Percentiles rank a stretch among this genome's conserved stretches.
Conservation (phyloP, 805 yeast species). For the Naumovozyma castellii region DNA sequence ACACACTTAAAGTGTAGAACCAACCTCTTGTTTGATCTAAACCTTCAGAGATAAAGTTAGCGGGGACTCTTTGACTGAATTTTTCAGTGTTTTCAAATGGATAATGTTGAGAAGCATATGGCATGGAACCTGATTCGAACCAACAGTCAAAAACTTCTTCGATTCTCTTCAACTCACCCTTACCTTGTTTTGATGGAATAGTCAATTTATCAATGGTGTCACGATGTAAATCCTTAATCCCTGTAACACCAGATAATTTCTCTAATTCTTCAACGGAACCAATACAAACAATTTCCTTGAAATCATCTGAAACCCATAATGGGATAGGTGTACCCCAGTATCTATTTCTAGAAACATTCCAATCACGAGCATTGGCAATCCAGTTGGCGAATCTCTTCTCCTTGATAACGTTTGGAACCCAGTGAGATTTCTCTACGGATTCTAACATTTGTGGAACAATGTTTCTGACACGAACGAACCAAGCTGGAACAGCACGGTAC, state of each 20-base stretch:
- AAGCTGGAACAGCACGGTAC: slow-evolving; percentile 94
- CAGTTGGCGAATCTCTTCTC: slow-evolving; percentile 96
- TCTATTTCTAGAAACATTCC: slow-evolving; percentile 97
- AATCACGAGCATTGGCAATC: slow-evolving; percentile 98
- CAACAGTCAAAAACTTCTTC: slow-evolving; percentile 99
- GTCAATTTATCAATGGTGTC: slow-evolving; percentile 85
- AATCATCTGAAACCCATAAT: slow-evolving; percentile 92
- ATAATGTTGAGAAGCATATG: slow-evolving; percentile 92
- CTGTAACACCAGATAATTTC: slow-evolving; percentile 70
- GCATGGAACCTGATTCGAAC: slow-evolving; percentile 99
- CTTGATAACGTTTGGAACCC: slow-evolving; percentile 89
- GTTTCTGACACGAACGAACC: slow-evolving; percentile 90
- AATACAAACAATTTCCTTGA: slow-evolving; percentile 83
- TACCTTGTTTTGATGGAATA: slow-evolving; percentile 85
- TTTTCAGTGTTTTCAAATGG: slow-evolving; percentile 80
- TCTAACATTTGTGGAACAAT: slow-evolving; percentile 82
- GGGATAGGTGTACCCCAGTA: slow-evolving; percentile 99
- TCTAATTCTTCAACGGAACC: slow-evolving; percentile 85
- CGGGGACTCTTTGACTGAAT: slow-evolving; percentile 78
- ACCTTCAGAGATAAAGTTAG: slow-evolving; percentile 97
- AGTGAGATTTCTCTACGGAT: slow-evolving; percentile 75
- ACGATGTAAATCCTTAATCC: slow-evolving; percentile 88
- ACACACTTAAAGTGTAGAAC: slow-evolving; percentile 93
- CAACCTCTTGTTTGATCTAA: slow-evolving; percentile 99
- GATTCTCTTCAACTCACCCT: slow-evolving; percentile 77